These are phyloP conservation scores for Collybiopsis confluens DNA, from an alignment of 768 basidiomycete genomes.

Conservation along the genomic window DNA sequence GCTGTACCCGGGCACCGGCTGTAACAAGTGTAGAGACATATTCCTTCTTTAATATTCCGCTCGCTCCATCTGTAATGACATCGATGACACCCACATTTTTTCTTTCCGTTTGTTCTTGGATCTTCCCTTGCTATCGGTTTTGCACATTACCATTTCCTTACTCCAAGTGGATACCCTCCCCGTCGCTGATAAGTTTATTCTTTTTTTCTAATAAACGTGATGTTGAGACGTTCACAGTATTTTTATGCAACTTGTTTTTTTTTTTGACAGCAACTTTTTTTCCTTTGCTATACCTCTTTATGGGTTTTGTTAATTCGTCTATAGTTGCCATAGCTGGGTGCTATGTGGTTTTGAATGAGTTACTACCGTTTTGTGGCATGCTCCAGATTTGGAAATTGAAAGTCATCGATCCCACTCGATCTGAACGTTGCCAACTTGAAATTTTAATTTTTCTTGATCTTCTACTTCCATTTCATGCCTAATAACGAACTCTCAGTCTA, in stretches of 20 bases:
- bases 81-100: neutral
- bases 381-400: no score
- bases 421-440: no score
- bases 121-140: constrained; percentile 1
- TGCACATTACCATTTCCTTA: neutral
- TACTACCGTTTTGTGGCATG: no score
- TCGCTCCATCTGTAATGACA: neutral
- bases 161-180: neutral
- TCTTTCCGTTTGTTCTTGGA: neutral
- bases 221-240: neutral
- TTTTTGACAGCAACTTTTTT: neutral
- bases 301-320: no score
- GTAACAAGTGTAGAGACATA: constrained; percentile 37
- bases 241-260: neutral
- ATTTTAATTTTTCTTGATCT: no score
- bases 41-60: neutral
- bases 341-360: no score
- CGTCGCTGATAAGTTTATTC: no score
- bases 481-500: neutral
- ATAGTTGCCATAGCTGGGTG: no score
- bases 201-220: no score
- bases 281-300: no score
- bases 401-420: no score
- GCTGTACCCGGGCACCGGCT: constrained; percentile 93
- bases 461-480: no score